These are phyloP conservation scores for Amphicarpaea edgeworthii DNA, from an alignment of 306 rosid genomes.

Conservation along the genomic window DNA sequence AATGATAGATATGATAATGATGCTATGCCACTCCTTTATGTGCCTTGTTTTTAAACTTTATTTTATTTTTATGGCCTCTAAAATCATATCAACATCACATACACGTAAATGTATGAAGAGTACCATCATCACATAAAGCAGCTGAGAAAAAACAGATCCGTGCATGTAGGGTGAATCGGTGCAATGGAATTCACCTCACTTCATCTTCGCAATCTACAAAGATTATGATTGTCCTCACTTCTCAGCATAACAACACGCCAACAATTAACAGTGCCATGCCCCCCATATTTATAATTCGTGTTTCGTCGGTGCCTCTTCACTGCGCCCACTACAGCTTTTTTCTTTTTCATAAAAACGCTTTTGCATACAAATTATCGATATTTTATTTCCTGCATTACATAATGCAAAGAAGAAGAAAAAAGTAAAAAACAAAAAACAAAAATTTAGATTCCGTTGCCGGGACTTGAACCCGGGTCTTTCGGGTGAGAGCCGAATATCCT, in stretches of 20 bases:
- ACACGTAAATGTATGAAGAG: not conserved
- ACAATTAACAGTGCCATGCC: not conserved
- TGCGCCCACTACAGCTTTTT: too few relatives aligned
- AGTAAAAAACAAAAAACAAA: not conserved
- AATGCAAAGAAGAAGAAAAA: too few relatives aligned
- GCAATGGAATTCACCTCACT: too few relatives aligned
- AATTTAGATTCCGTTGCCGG: slow-evolving; percentile 45
- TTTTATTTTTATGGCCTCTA: not conserved
- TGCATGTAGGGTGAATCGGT: not conserved
- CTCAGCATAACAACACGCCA: not conserved
- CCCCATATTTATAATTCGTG: not conserved
- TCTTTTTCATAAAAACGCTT: too few relatives aligned
- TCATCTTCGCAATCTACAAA: too few relatives aligned
- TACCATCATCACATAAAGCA: not conserved
- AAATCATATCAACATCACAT: not conserved
- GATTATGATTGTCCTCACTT: too few relatives aligned
- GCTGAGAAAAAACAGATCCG: not conserved
- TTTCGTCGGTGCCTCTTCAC: too few relatives aligned
- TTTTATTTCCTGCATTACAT: too few relatives aligned
- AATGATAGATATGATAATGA: not conserved
- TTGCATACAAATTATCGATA: too few relatives aligned
- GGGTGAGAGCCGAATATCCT: slow-evolving; percentile 57
- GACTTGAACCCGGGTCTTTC: slow-evolving; percentile 54
- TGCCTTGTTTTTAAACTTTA: too few relatives aligned
- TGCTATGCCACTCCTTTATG: not conserved